These are phyloP conservation scores for Serendipita vermifera DNA, from an alignment of 768 basidiomycete genomes.

Conservation along the genomic window DNA sequence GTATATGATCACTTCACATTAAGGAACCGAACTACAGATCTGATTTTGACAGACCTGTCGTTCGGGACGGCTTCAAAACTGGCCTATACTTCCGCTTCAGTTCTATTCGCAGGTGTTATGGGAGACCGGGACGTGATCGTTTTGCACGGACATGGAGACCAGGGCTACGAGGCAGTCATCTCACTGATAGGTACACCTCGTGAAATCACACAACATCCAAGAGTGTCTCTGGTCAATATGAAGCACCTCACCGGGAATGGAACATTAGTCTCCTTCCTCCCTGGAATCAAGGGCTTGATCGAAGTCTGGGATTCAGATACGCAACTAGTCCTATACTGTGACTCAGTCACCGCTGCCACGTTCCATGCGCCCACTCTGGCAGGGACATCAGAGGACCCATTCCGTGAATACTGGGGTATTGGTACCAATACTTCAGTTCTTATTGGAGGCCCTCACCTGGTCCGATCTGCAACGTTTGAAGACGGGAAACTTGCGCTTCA, in stretches of 20 bases:
- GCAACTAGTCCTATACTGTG: slow-evolving; percentile 56
- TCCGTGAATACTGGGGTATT: slow-evolving; percentile 51
- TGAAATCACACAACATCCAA: neutral
- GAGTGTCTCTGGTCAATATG: neutral
- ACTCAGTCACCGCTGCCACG: slow-evolving; percentile 49
- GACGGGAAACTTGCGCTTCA: slow-evolving; percentile 36
- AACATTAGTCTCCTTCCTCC: slow-evolving; percentile 41
- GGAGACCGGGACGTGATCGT: slow-evolving; percentile 51
- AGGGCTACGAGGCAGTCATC: slow-evolving; percentile 44
- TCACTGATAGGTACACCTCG: slow-evolving; percentile 26
- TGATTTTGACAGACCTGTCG: slow-evolving; percentile 56
- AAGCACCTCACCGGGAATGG: slow-evolving; percentile 16
- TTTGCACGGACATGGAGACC: slow-evolving; percentile 41
- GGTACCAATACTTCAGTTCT: slow-evolving; percentile 60
- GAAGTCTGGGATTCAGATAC: slow-evolving; percentile 53
- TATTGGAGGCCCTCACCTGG: slow-evolving; percentile 35
- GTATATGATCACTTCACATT: slow-evolving; percentile 43
- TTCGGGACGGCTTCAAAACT: slow-evolving; percentile 48
- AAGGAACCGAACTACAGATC: slow-evolving; percentile 46
- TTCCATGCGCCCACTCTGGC: slow-evolving; percentile 64
- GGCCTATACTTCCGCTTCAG: slow-evolving; percentile 57
- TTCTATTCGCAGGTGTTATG: slow-evolving; percentile 54
- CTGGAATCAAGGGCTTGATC: slow-evolving; percentile 44
- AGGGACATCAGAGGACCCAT: slow-evolving; percentile 26
- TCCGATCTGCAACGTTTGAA: slow-evolving; percentile 29